A percentile compares a stretch with the other conserved stretches of the same genome.
Conservation (phyloP, 129 eudicot species). For the Arctium minus region DNA sequence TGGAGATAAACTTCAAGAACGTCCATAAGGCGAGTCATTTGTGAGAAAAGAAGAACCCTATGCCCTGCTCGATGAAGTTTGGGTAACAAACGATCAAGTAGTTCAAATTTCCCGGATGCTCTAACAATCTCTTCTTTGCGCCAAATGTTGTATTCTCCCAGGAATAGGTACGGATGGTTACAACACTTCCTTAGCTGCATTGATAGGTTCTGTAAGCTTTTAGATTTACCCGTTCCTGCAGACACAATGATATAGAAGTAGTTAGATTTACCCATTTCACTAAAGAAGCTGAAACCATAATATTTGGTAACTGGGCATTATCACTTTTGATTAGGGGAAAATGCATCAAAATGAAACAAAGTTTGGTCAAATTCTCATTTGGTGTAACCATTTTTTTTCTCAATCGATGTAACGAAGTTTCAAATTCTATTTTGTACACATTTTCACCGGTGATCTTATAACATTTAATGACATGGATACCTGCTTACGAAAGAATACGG, state of each 20-base stretch:
- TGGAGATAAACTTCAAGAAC: conserved; percentile 80
- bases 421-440: too few species aligned
- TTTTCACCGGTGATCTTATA: too few species aligned
- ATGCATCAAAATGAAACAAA: background rate
- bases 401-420: too few species aligned
- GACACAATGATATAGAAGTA: background rate
- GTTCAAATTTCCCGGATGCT: conserved; percentile 93
- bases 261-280: background rate
- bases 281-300: background rate
- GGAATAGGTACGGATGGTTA: conserved; percentile 88
- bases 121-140: conserved; percentile 72
- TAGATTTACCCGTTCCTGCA: conserved; percentile 81
- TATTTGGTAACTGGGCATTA: background rate
- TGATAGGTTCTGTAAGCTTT: conserved; percentile 76
- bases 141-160: conserved; percentile 67
- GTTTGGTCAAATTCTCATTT: too few species aligned
- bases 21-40: conserved; percentile 93
- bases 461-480: too few species aligned
- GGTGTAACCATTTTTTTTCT: too few species aligned
- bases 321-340: too few species aligned
- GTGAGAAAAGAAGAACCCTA: conserved; percentile 88
- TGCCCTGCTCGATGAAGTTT: conserved; percentile 82
- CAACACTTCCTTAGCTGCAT: conserved; percentile 98
- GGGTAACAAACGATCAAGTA: conserved; percentile 89
- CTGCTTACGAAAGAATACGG: too few species aligned